Conservation (phyloP, 2,329 filamentous ascomycete genomes). For the Magnaporthiopsis incrustans region DNA sequence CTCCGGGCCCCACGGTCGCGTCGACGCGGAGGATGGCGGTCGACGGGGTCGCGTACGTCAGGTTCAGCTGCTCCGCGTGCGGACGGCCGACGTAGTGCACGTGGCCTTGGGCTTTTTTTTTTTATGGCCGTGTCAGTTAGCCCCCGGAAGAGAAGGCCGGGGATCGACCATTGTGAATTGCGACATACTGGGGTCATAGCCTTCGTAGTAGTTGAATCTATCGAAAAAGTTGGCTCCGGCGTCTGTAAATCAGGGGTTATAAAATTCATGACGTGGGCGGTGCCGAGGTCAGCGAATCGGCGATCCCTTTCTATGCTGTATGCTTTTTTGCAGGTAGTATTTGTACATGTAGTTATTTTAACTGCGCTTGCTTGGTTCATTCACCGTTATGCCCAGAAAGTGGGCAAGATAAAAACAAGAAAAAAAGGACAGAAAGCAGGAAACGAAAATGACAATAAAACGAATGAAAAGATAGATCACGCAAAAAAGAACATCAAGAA, state of each 20-base stretch:
- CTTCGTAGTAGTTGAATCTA: constrained; percentile 44
- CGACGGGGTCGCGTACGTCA: constrained; percentile 49
- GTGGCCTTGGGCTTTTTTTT: constrained; percentile 31
- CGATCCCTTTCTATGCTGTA: too few species aligned
- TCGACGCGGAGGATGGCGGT: constrained; percentile 54
- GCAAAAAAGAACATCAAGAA: neutral
- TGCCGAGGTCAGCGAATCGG: neutral
- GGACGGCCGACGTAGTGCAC: constrained; percentile 44
- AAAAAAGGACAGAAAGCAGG: neutral
- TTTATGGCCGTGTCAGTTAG: too few species aligned
- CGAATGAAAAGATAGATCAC: neutral
- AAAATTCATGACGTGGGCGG: neutral
- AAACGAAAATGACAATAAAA: neutral
- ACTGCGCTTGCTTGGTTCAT: neutral
- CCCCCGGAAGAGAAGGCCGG: too few species aligned
- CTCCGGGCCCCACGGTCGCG: constrained; percentile 41
- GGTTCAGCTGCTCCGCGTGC: constrained; percentile 40
- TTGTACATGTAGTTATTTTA: neutral
- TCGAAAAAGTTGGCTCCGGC: constrained; percentile 44
- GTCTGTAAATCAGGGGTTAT: constrained; percentile 24
- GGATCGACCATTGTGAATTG: neutral
- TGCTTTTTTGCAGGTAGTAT: too few species aligned
- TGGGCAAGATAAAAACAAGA: neutral
- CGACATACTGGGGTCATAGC: constrained; percentile 38
- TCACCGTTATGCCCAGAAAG: neutral